Conservation (phyloP, 108 stramenopile genomes). For the Licmophora abbreviata region DNA sequence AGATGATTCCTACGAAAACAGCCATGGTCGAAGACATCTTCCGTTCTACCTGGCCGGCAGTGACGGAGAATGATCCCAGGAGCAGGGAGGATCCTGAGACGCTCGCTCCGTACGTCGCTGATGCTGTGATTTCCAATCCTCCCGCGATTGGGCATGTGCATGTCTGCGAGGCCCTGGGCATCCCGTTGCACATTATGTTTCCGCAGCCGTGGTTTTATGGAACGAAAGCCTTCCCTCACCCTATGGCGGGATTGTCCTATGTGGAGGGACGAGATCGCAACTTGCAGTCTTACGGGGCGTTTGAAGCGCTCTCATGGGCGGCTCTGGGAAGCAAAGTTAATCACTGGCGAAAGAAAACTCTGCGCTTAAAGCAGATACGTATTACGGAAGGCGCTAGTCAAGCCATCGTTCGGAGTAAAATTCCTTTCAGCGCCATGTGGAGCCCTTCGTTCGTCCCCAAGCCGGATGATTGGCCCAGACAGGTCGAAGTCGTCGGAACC, state of each 20-base stretch:
- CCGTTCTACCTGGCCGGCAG: conserved; percentile 58
- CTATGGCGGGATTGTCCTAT: conserved; percentile 51
- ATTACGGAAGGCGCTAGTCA: conserved; percentile 21
- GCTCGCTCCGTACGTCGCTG: conserved; percentile 45
- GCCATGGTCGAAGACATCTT: conserved; percentile 58
- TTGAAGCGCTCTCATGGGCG: conserved; percentile 29
- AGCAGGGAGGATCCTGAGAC: conserved; percentile 28
- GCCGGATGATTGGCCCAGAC: conserved; percentile 78
- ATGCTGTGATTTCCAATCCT: conserved; percentile 81
- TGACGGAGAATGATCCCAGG: conserved; percentile 51
- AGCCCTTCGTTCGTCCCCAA: conserved; percentile 70
- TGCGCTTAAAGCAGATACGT: conserved; percentile 26
- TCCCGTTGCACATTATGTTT: conserved; percentile 84
- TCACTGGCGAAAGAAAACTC: conserved; percentile 26
- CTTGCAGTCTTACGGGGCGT: conserved; percentile 29
- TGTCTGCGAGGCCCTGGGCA: conserved; percentile 73
- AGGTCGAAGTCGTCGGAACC: conserved; percentile 69
- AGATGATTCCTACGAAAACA: conserved; percentile 38
- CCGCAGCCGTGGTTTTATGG: conserved; percentile 75
- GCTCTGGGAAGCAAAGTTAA: conserved; percentile 27
- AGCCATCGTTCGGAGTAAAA: conserved; percentile 18
- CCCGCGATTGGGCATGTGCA: conserved; percentile 72
- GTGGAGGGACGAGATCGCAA: conserved; percentile 13
- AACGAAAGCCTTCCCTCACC: conserved; percentile 74
- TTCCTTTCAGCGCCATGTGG: conserved; percentile 82